Conservation (phyloP, 169 alveolate species). For the Eimeria praecox region DNA sequence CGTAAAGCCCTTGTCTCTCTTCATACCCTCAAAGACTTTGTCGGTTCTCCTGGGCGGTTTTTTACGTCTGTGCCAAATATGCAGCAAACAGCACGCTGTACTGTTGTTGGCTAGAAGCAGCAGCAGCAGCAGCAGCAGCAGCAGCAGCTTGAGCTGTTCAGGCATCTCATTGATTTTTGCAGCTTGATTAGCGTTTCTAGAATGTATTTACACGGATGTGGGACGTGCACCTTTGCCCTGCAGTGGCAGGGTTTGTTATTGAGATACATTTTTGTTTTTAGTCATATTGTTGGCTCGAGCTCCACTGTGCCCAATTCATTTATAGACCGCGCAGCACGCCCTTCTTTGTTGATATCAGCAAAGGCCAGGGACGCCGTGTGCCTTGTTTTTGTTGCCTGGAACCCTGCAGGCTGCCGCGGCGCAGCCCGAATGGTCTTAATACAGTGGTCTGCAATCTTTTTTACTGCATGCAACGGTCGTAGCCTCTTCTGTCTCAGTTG, state of each 20-base stretch:
- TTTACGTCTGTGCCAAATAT: slow-evolving; percentile 44
- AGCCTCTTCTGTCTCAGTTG: background rate
- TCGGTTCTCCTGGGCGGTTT: slow-evolving; percentile 51
- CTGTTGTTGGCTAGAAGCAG: background rate
- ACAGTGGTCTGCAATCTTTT: slow-evolving; percentile 26
- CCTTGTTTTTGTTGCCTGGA: slow-evolving; percentile 16
- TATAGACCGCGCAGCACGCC: slow-evolving; percentile 13
- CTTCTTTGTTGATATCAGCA: background rate
- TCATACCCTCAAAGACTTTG: slow-evolving; percentile 18
- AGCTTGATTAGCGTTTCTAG: slow-evolving; percentile 43
- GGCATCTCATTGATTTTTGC: slow-evolving; percentile 41
- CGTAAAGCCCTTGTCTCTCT: background rate
- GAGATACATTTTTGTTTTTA: slow-evolving; percentile 30
- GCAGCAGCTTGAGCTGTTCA: slow-evolving; percentile 25
- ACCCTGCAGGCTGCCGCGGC: slow-evolving; percentile 39
- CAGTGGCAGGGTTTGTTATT: background rate
- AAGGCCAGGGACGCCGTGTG: slow-evolving; percentile 27
- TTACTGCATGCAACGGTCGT: background rate
- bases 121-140: slow-evolving; percentile 61
- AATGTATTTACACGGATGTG: slow-evolving; percentile 56
- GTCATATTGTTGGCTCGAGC: slow-evolving; percentile 24
- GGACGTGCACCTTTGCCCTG: slow-evolving; percentile 68
- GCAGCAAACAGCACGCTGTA: slow-evolving; percentile 13
- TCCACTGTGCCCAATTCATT: background rate
- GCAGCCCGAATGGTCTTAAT: slow-evolving; percentile 11